phyloP scores from a whole-genome alignment of 2,329 filamentous ascomycete species.

The Arachnomyces sp. region DNA sequence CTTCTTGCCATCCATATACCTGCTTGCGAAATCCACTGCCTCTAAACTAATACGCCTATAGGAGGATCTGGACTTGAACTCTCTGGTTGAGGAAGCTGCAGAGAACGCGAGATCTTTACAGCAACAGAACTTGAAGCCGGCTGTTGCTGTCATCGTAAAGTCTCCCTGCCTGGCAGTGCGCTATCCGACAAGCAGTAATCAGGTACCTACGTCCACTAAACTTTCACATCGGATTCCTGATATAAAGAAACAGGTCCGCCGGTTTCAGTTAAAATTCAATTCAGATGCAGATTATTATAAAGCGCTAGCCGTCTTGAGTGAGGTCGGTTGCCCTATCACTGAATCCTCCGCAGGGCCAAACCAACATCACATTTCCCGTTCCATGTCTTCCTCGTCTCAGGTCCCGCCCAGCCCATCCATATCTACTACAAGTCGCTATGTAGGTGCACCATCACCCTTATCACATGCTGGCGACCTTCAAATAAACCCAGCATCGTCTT shows the following conservation, averaged over 20 bases:
- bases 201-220: slow-evolving; percentile 18
- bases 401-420: slow-evolving; percentile 10
- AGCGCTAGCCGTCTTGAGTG: slow-evolving; percentile 33
- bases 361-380: slow-evolving; percentile 14
- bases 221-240: neutral
- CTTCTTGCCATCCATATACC: too few relatives aligned
- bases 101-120: slow-evolving; percentile 10
- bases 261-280: slow-evolving; percentile 40
- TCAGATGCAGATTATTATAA: slow-evolving; percentile 34
- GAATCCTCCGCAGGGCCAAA: slow-evolving; percentile 26
- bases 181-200: slow-evolving; percentile 27
- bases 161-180: slow-evolving; percentile 40
- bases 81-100: slow-evolving; percentile 21
- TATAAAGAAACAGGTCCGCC: slow-evolving; percentile 27
- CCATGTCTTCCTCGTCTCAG: slow-evolving; percentile 22
- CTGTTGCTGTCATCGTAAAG: slow-evolving; percentile 37
- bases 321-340: slow-evolving; percentile 36
- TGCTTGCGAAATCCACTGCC: too few relatives aligned
- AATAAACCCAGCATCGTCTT: too few relatives aligned
- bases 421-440: slow-evolving; percentile 2
- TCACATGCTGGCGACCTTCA: neutral
- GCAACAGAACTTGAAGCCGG: slow-evolving; percentile 19
- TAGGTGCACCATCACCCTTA: neutral
- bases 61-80: slow-evolving; percentile 36
- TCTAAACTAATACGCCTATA: slow-evolving; percentile 11